Conservation (phyloP, 371 early-diverging fungal genomes). For the Haplosporangium sp. region DNA sequence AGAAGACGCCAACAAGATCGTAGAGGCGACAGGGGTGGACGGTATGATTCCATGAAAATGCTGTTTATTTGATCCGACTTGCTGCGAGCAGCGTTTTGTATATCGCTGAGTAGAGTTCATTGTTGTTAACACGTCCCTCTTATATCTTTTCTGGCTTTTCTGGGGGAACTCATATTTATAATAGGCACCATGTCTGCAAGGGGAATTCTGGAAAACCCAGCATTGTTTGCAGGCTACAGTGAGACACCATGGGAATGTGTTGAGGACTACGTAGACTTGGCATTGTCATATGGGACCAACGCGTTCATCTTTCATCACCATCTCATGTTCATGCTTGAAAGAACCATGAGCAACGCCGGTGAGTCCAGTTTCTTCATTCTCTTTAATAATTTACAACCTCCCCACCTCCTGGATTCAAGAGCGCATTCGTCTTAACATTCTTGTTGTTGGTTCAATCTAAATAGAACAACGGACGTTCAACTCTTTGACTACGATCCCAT, state of each 20-base stretch:
- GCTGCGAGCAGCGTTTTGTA: no score
- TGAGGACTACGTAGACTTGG: conserved; percentile 79
- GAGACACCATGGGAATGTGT: conserved; percentile 82
- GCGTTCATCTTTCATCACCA: conserved; percentile 93
- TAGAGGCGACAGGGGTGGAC: conserved; percentile 77
- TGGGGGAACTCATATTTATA: background rate
- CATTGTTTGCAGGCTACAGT: conserved; percentile 77
- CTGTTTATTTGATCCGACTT: no score
- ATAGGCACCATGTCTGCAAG: conserved; percentile 87
- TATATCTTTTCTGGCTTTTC: background rate
- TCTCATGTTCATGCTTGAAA: conserved; percentile 94
- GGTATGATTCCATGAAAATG: conserved; percentile 56
- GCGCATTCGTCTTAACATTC: background rate
- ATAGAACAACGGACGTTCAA: conserved; percentile 89
- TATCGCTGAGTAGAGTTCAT: no score
- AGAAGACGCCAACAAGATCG: conserved; percentile 75
- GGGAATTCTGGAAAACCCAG: conserved; percentile 93
- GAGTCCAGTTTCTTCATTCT: conserved; percentile 6
- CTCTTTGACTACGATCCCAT: conserved; percentile 80
- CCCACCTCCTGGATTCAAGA: no score
- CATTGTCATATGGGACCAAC: conserved; percentile 86
- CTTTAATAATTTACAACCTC: no score
- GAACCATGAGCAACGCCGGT: conserved; percentile 82
- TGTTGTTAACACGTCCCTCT: no score
- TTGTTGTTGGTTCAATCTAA: background rate